Evolutionary conservation across 1,284 basidiomycete species (phyloP), one percentile per base, ranked within the genome.

Genomic region (Hortiboletus rubellus): DNA sequence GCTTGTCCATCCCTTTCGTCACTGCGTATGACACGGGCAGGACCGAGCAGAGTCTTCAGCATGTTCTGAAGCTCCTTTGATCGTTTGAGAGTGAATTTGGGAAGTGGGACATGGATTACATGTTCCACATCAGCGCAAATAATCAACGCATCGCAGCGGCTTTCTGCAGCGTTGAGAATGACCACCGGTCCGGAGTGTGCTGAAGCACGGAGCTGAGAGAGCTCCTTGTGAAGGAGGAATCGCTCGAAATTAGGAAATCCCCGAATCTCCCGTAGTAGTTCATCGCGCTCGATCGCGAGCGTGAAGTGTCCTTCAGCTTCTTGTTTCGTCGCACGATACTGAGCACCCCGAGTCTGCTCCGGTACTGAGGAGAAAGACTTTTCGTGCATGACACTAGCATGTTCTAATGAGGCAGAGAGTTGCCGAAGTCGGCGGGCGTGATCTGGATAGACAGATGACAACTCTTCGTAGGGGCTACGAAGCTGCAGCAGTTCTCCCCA

Each of bases 271-370:
- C 3, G 10, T 1, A 59, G 37, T 0, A 59, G 31, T 7, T 34
- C 12, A 11, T 59, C 56, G 34, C 51, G 50, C 12, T 57, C 42
- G 5, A 55, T 42, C 2, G 58, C 50, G 7, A 59, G 44, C 7
- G 7, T 5, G 11, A 43, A 48, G 24, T 59, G 51, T 14, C 10
- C 15, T 10, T 44, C 7, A 7, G 51, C 45, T 9, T 50, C 30
- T 24, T 44, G 8, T 15, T 53, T 10, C 3, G 12, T 7, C 7
- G 15, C 4, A 10, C 11, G 30, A 37, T 15, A 5, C 17, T 27
- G 31, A 1, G 2, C 12, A 14, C 17, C 6, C 14, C 30, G 33
- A 17, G 5, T 1, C 15, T 46, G 43, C n/a, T 18, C 30, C 3
- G 40, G 11, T 17, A 14, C 18, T 18, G 40, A 54, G 42, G 47